Conservation (phyloP, 805 yeast genomes). For the Saccharomycopsis microspora region DNA sequence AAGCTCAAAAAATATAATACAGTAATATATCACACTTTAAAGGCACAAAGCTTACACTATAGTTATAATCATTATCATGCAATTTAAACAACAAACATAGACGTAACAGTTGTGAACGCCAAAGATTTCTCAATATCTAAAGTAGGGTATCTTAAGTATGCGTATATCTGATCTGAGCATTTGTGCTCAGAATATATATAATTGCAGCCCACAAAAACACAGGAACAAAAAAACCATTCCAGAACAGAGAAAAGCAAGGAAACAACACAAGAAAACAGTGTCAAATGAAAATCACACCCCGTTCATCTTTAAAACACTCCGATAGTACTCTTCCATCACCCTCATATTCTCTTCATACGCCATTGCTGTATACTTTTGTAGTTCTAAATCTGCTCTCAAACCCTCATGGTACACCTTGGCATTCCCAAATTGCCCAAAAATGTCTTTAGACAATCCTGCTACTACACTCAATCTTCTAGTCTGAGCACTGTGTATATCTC, state of each 20-base stretch:
- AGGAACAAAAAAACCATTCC: neutral
- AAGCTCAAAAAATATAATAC: too few relatives aligned
- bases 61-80: too few relatives aligned
- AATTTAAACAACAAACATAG: too few relatives aligned
- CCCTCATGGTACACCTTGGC: conserved; percentile 2
- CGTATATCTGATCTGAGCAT: too few relatives aligned
- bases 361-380: conserved; percentile 4
- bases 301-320: neutral
- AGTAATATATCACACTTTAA: too few relatives aligned
- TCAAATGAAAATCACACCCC: neutral
- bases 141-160: too few relatives aligned
- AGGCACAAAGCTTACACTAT: too few relatives aligned
- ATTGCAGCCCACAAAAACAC: neutral
- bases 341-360: conserved; percentile 2
- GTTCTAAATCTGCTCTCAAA: conserved; percentile 2
- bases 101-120: too few relatives aligned
- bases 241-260: neutral
- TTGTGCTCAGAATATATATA: too few relatives aligned
- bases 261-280: neutral
- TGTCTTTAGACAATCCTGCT: neutral
- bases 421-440: neutral
- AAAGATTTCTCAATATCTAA: too few relatives aligned
- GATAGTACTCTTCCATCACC: conserved; percentile 10
- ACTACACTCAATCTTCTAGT: neutral
- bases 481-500: conserved; percentile 1